A percentile compares a stretch with the other conserved stretches of the same genome.
phyloP scores from a whole-genome alignment of 2,329 filamentous ascomycete species.

The Calonectria crousiana region DNA sequence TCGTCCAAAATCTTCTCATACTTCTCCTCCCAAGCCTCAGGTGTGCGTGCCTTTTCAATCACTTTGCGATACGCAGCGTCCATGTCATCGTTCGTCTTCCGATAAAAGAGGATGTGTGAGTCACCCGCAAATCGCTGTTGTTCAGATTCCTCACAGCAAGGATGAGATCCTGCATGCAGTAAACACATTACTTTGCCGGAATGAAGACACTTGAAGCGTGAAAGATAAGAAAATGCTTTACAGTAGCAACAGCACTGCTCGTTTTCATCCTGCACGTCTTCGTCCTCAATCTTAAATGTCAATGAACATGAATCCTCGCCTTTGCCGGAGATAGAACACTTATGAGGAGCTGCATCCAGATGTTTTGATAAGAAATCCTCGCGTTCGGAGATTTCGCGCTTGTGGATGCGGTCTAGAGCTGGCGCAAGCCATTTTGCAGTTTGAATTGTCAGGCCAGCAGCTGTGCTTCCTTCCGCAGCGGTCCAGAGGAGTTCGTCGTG shows the following conservation, averaged over 20 bases:
- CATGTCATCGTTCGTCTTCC: conserved; percentile 80
- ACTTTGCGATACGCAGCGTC: conserved; percentile 78
- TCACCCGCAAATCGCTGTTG: conserved; percentile 75
- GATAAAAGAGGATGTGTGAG: conserved; percentile 81
- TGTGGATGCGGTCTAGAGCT: conserved; percentile 82
- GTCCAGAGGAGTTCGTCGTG: conserved; percentile 96
- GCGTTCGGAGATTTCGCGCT: conserved; percentile 78
- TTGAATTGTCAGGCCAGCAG: conserved; percentile 76
- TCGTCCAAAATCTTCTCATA: conserved; percentile 87
- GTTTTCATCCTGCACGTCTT: conserved; percentile 88
- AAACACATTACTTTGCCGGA: conserved; percentile 87
- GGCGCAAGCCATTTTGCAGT: conserved; percentile 96
- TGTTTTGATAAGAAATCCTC: conserved; percentile 77
- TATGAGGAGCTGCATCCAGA: conserved; percentile 64
- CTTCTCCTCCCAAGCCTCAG: conserved; percentile 92
- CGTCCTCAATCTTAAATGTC: conserved; percentile 74
- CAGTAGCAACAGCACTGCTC: conserved; percentile 94
- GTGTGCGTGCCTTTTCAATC: conserved; percentile 85
- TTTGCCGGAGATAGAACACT: conserved; percentile 60
- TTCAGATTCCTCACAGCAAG: conserved; percentile 81
- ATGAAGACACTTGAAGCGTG: conserved; percentile 86
- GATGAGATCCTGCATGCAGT: conserved; percentile 80
- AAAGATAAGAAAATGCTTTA: conserved; percentile 92
- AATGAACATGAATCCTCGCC: conserved; percentile 68
- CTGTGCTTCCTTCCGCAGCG: conserved; percentile 82